Base-by-base conservation (phyloP, 768 basidiomycete genomes). In the Pleurotus eryngii region DNA sequence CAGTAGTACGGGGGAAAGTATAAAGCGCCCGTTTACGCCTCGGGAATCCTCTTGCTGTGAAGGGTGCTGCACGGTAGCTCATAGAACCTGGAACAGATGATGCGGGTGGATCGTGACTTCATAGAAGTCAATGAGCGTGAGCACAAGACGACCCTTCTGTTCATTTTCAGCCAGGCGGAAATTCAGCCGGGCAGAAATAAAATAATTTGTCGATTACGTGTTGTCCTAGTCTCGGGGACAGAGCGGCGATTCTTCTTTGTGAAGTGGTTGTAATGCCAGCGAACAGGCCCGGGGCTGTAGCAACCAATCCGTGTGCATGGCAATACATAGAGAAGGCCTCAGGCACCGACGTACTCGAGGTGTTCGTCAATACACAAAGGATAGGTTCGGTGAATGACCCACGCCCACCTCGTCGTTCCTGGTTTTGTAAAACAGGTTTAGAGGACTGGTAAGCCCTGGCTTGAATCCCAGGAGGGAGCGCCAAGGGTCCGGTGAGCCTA, bases 321-420 rank as follows among this genome's bases (percentile, higher is more conserved):
- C 30, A 35, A 35, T 35, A 35, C 11, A 11, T 35, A 11, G 30
- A 35, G 30, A 2, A 35, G 11, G 8, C 30, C 30, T 35, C 30
- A 35, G 30, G 30, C 30, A 35, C 30, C 9, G 30, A 35, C 30
- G 11, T 9, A 35, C 30, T 35, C 30, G 30, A 35, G 30, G 30
- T 45, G 42, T 17, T 45, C 15, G 9, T 45, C 42, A 45, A 45
- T 45, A 17, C n/a, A 17, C 42, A 45, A n/a, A 54, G 22, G 49
- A 35, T 27, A 12, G 14, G 39, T 54, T 17, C 38, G 24, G 35
- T 22, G 37, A 30, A 9, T 18, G 35, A 54, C 51, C 51, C 51
- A 54, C 51, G 51, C 20, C 42, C 51, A 39, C 24, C 42, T 42
- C 39, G 22, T 12, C 27, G 51, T 54, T 54, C 51, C 51, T 54